Conservation (phyloP, 176 grass and related monocot species). For the Phragmites australis region DNA sequence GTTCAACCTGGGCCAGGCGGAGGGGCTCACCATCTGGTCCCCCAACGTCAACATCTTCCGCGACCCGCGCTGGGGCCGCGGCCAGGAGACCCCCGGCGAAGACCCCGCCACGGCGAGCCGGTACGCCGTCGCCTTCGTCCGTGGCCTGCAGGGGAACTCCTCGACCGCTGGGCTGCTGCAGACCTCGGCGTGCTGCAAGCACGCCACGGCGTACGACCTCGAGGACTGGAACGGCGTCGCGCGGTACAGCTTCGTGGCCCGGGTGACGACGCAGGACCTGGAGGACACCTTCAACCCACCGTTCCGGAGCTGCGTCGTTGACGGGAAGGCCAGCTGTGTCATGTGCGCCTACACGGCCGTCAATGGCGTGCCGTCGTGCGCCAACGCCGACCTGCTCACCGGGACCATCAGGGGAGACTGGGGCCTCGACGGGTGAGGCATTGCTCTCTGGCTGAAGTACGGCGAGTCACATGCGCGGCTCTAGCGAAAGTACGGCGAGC, state of each 20-base stretch:
- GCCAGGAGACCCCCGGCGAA: conserved; percentile 68
- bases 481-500: too few species aligned
- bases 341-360: conserved; percentile 78
- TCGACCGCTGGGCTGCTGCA: conserved; percentile 32
- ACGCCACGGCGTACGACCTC: conserved; percentile 68
- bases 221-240: conserved; percentile 61
- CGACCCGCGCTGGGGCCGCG: conserved; percentile 68
- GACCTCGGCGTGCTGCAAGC: conserved; percentile 83
- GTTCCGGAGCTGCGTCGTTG: conserved; percentile 68
- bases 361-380: conserved; percentile 73
- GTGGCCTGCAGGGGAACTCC: conserved; percentile 56
- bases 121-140: conserved; percentile 57
- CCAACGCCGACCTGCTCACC: conserved; percentile 51
- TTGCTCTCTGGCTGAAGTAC: too few species aligned
- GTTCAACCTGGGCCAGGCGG: conserved; percentile 55
- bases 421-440: conserved; percentile 70
- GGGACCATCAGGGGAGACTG: conserved; percentile 44
- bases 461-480: too few species aligned
- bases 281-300: conserved; percentile 78
- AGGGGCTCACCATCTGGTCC: conserved; percentile 68
- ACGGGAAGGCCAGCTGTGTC: conserved; percentile 56
- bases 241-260: conserved; percentile 53
- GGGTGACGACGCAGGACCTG: conserved; percentile 58
- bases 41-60: conserved; percentile 72
- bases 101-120: conserved; percentile 50